Evolutionary conservation across 345 rosid species (phyloP), one percentile per base, ranked within the genome.

Genomic region (Angophora floribunda): DNA sequence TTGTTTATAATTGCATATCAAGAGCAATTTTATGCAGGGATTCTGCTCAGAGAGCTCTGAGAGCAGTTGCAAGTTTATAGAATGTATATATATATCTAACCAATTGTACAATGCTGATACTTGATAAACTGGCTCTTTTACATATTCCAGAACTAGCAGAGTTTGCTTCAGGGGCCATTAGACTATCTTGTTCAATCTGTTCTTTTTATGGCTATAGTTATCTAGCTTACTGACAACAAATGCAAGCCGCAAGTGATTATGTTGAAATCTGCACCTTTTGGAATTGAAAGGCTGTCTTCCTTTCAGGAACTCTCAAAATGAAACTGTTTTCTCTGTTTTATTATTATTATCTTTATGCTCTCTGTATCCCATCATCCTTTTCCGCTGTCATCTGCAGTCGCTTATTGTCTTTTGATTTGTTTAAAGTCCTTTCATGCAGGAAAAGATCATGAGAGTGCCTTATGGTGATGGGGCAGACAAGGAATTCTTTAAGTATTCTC

Each of bases 381-480:
- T 87, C 75, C 67, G 2, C 85, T 17, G 65, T 57, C 17, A 36
- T 47, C 28, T 59, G 51, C 55, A 88, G 61, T 52, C 13, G 36
- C 51, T 87, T 55, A 86, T 79, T 89, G 88, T 53, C 87, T 45
- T 89, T 53, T 45, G 57, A 75, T 24, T 51, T 53, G 55, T 80
- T 59, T 49, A 84, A 51, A 86, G 57, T 87, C 88, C 45, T n/a
- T 88, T 28, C 85, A 47, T 88, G 86, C 93, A 97, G 99, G 99
- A 97, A 88, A 97, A 97, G 93, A 93, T 96, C 51, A 97, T 96
- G 99, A 95, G 98, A 93, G 97, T 95, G 6, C 97, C 99, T 3
- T 96, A 97, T 91, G 99, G 98, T 51, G 59, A 85, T 91, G 99
- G 98, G n/a, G 53, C 86, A n/a, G 94, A 94, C 92, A 94, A 95